Evolutionary conservation across 208 protist genomes (phyloP), one percentile per base, ranked within the genome.

Genomic region (Vickermania ingenoplastis): DNA sequence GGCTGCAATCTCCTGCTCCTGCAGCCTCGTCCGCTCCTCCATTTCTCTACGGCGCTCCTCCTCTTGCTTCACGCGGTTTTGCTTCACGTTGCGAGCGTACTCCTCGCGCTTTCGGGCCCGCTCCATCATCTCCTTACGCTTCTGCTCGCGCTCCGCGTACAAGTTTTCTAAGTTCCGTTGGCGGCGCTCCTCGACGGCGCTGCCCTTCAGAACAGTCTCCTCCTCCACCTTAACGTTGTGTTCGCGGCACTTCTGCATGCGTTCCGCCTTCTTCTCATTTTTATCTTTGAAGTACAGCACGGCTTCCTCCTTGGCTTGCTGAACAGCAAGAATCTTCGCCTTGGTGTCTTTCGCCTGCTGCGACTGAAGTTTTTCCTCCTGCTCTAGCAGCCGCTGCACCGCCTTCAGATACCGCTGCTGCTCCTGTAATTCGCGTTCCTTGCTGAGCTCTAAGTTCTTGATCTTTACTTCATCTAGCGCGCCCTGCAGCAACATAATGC

Each of bases 391-490:
- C 22, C 75, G 79, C 48, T 69, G 27, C 17, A 76, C 66, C 29
- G 62, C 77, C 17, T 69, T 36, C 11, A 77, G 21, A 13, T 79
- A 59, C 21, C 74, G 69, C 55, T 77, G 41, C 27, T 71, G 56
- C 31, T 71, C 54, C 7, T 29, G 45, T 41, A 60, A n/a, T 41
- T 85, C 76, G 13, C 74, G 73, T n/a, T 57, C 56, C 14, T 62
- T 51, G 3, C 67, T 73, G 21, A 77, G 65, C 41, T 84, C 72
- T 0, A 62, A 55, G 30, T 63, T 57, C 25, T 71, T 66, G 1
- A 48, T 63, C 69, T 82, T 62, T 3, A 89, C 76, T 36, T 80
- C 75, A 5, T 80, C 73, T 14, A 91, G 65, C 0, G 82, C 79
- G 3, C 51, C 61, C 27, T 91, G 77, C 0, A 94, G 69, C 56